These are phyloP conservation scores for Beta vulgaris DNA, from an alignment of 148 eudicot genomes.

Conservation along the genomic window DNA sequence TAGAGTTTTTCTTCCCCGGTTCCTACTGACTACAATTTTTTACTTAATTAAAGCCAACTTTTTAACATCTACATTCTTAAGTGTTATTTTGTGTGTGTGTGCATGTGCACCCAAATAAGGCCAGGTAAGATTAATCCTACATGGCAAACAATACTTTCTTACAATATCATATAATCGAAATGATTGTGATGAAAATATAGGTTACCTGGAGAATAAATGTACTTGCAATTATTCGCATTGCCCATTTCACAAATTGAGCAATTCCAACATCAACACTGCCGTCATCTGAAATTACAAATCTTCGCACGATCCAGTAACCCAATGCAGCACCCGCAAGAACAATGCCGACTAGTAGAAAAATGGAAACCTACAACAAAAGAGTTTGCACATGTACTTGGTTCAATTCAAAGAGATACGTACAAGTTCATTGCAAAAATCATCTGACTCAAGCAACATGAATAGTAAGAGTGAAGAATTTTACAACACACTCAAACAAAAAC, in stretches of 20 bases:
- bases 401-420: not conserved
- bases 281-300: slow-evolving; percentile 77
- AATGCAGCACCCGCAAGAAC: slow-evolving; percentile 82
- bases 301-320: slow-evolving; percentile 87
- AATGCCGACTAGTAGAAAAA: slow-evolving; percentile 57
- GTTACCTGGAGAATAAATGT: slow-evolving; percentile 72
- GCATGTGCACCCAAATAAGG: too few species aligned
- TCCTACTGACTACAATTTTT: too few species aligned
- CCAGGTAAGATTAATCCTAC: not conserved
- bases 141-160: not conserved
- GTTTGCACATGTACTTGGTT: not conserved
- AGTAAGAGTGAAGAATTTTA: not conserved
- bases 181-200: slow-evolving; percentile 7
- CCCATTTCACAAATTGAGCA: slow-evolving; percentile 86
- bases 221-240: slow-evolving; percentile 66
- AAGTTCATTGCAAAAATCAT: not conserved
- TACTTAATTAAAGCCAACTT: too few species aligned
- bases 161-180: not conserved
- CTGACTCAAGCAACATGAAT: slow-evolving; percentile 1
- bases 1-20: too few species aligned
- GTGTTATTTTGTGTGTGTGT: too few species aligned
- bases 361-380: slow-evolving; percentile 53
- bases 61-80: too few species aligned
- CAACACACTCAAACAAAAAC: not conserved
- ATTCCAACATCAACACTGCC: slow-evolving; percentile 81